Base-by-base conservation (phyloP, 495 filamentous ascomycete species). In the Neurospora sp. region DNA sequence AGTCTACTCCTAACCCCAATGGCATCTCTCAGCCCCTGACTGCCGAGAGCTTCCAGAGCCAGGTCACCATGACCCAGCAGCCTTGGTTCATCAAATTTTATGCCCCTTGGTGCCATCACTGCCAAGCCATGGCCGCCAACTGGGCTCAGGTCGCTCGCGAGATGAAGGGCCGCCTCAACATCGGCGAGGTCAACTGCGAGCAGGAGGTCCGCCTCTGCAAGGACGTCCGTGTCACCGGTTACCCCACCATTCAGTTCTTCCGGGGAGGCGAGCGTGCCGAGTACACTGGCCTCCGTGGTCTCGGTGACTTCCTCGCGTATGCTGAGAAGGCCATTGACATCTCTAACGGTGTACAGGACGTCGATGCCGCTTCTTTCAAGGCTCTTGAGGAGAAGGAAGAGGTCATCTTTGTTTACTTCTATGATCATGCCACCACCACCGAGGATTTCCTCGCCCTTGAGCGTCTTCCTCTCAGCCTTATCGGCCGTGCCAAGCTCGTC, bases 71-170 rank as follows among this genome's bases (percentile, higher is more conserved):
- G 78, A 93, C 94, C 0, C 89, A 91, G 61, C 94, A 98, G 65
- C 91, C 94, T 18, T 99, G 96, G 96, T 97, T 99, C 77, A 90
- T 99, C 82, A 98, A 99, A 79, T 98, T 99, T 80, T 98, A 97
- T 81, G 94, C 93, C 37, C 96, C 96, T 1, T 98, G 96, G 96
- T 99, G 96, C 80, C 88, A 88, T 72, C 96, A 99, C 81, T 99
- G 96, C 81, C 91, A 97, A 79, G 92, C 92, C 20, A 88, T 99
- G 85, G 92, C 91, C 27, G 93, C 96, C 10, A 93, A 89, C 76
- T 99, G 96, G 96, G 84, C 88, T 71, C 91, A 94, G 78, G 91
- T 99, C 82, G 92, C 91, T 10, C 93, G 93, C 77, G 92, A 96
- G 79, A 93, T 97, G 90, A 89, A 94, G 81, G 90, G 91, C 35